Conservation (phyloP, 2,329 filamentous ascomycete species). For the Colletotrichum zoysiae region DNA sequence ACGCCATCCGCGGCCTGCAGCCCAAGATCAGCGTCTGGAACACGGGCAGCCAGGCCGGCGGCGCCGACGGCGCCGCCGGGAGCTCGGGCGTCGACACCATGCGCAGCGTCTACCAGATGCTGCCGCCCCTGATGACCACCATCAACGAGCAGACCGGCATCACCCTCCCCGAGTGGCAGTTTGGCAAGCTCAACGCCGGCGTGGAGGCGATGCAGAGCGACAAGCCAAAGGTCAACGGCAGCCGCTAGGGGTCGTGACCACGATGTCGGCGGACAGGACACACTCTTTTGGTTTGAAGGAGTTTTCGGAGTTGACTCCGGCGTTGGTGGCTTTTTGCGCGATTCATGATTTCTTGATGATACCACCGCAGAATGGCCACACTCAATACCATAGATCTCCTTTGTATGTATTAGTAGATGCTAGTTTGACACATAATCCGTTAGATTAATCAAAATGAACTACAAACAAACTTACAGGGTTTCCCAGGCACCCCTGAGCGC, state of each 20-base stretch:
- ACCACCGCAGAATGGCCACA: slow-evolving; percentile 20
- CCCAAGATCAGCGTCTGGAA: slow-evolving; percentile 95
- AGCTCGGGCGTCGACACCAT: slow-evolving; percentile 70
- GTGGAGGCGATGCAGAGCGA: slow-evolving; percentile 48
- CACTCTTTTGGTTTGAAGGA: not conserved
- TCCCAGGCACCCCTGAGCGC: not conserved
- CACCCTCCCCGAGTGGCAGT: slow-evolving; percentile 81
- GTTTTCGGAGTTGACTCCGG: not conserved
- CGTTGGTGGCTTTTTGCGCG: slow-evolving; percentile 9
- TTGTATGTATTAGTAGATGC: slow-evolving; percentile 16
- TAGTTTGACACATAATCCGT: not conserved
- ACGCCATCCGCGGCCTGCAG: slow-evolving; percentile 80
- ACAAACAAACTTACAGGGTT: not conserved
- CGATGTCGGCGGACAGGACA: not conserved
- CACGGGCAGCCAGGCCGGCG: slow-evolving; percentile 70
- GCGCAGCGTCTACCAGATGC: slow-evolving; percentile 85
- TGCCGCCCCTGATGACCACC: slow-evolving; percentile 85
- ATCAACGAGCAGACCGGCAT: slow-evolving; percentile 93
- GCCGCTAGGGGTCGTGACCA: not conserved
- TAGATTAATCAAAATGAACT: not conserved
- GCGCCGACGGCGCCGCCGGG: slow-evolving; percentile 53
- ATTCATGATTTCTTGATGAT: slow-evolving; percentile 27
- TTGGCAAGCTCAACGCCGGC: slow-evolving; percentile 60
- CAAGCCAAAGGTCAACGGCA: slow-evolving; percentile 29
- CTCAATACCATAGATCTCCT: slow-evolving; percentile 31